These are phyloP conservation scores for Podospora tetraspora DNA, from an alignment of 495 filamentous ascomycete species.

Conservation along the genomic window DNA sequence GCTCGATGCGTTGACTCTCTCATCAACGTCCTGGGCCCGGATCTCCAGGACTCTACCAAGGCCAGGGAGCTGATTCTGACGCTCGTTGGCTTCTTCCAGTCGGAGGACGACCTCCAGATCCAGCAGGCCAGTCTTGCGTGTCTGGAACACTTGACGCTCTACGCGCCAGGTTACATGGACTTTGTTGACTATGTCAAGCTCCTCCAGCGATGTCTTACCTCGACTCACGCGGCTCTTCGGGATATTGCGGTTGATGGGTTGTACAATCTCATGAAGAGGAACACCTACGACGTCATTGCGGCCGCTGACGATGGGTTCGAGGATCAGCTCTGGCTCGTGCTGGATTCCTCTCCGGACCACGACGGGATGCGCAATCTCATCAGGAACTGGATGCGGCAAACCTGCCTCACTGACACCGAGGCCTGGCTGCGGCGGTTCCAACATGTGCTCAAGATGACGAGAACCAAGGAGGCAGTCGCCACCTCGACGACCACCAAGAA, in stretches of 20 bases:
- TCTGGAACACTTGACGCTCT: constrained; percentile 85
- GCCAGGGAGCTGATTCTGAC: constrained; percentile 85
- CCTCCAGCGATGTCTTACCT: constrained; percentile 70
- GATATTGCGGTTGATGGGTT: constrained; percentile 82
- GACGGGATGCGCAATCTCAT: constrained; percentile 75
- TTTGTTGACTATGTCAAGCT: constrained; percentile 76
- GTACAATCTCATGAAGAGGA: constrained; percentile 89
- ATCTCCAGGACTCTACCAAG: constrained; percentile 90
- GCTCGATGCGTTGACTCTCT: constrained; percentile 87
- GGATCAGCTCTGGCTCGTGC: constrained; percentile 83
- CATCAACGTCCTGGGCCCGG: constrained; percentile 92
- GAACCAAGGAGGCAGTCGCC: constrained; percentile 51
- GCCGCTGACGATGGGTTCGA: constrained; percentile 73
- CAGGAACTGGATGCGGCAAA: constrained; percentile 86
- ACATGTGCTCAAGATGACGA: constrained; percentile 80
- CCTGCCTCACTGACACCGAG: constrained; percentile 65
- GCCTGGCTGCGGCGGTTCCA: constrained; percentile 87
- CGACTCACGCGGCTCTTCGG: constrained; percentile 58
- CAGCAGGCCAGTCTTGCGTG: constrained; percentile 75
- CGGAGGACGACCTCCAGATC: constrained; percentile 68
- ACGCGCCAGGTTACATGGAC: constrained; percentile 80
- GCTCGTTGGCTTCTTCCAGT: constrained; percentile 74
- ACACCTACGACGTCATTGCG: constrained; percentile 71
- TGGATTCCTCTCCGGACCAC: constrained; percentile 71
- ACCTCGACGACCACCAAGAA: constrained; percentile 40